Base-by-base conservation (phyloP, 2,329 filamentous ascomycete genomes). In the Ophiostoma perfectum region DNA sequence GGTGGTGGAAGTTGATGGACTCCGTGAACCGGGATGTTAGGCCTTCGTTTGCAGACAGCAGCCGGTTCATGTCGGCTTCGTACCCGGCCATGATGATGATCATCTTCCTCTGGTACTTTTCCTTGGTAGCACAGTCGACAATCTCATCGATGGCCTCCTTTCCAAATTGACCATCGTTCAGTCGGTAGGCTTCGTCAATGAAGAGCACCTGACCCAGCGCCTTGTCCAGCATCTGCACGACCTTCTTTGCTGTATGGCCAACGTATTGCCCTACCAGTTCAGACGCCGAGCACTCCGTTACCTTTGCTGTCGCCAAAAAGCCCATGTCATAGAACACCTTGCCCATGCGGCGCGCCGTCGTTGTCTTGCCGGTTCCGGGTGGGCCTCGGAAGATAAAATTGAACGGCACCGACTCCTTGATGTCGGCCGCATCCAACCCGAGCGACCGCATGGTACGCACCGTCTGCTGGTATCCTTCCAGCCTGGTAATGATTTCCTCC, bases 241-340 rank as follows among this genome's bases (percentile, higher is more conserved):
- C 86, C 70, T 90, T 90, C 0, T 88, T 88, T 0, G 87, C 88
- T 0, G 89, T 92, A 0, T 91, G 88, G 0, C 90, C 90, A 0
- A 91, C 71, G 18, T 86, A 93, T 70, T 89, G 80, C 0, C 86
- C 90, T 0, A 93, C 81, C 0, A 93, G 75, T 45, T 93, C 89
- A 0, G 86, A 86, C 0, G 88, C 87, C 0, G 90, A 92, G 63
- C 82, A 85, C 67, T 92, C 88, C 0, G 87, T 42, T 2, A 70
- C 69, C 9, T 14, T 38, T 5, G 69, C 78, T 80, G 71, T 86
- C 82, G 1, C 77, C 0, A 93, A 78, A 45, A 93, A 84, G 0
- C 89, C 89, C 81, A 92, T 85, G 72, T 93, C 87, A 73, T 91
- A 93, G 73, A 86, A 93, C 0, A 93, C 80, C 70, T 91, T 84